Evolutionary conservation across 1,139 yeast genomes (phyloP).

Genomic region (Hemisphaericaspora xylofermentans): DNA sequence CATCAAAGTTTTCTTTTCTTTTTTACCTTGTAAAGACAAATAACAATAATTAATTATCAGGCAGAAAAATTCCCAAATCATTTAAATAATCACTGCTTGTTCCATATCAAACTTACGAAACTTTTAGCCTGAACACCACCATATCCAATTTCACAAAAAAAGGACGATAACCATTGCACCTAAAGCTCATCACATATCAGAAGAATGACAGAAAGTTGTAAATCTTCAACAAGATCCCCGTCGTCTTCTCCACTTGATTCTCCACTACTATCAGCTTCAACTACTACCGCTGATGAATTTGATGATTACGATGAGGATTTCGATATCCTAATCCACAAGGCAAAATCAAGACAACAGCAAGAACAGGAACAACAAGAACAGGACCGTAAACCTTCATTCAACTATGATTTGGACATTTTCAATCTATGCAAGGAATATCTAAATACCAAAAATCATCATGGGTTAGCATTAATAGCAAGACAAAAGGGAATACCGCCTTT

Average conservation of each 20-base stretch:
- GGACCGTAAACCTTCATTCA: conserved; percentile 35
- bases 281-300: conserved; percentile 5
- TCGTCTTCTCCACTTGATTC: conserved; percentile 5
- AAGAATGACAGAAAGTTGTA: conserved; percentile 5
- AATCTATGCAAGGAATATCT: conserved; percentile 42
- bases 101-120: no score
- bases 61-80: no score
- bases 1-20: no score
- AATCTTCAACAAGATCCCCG: conserved; percentile 5
- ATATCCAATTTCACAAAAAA: no score
- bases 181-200: no score
- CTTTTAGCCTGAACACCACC: no score
- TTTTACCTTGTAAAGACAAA: no score
- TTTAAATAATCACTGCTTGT: no score
- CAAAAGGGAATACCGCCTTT: conserved; percentile 86
- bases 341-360: conserved; percentile 4
- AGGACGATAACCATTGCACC: no score
- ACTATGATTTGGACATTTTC: conserved; percentile 42
- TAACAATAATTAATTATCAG: no score
- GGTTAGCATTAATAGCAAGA: conserved; percentile 76
- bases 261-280: conserved; percentile 2
- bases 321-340: background rate
- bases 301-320: conserved; percentile 3
- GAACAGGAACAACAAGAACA: conserved; percentile 4
- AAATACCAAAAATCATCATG: conserved; percentile 55